Evolutionary conservation across 331 rosid species (phyloP), one percentile per base, ranked within the genome.

Genomic region (Acacia pycnantha): DNA sequence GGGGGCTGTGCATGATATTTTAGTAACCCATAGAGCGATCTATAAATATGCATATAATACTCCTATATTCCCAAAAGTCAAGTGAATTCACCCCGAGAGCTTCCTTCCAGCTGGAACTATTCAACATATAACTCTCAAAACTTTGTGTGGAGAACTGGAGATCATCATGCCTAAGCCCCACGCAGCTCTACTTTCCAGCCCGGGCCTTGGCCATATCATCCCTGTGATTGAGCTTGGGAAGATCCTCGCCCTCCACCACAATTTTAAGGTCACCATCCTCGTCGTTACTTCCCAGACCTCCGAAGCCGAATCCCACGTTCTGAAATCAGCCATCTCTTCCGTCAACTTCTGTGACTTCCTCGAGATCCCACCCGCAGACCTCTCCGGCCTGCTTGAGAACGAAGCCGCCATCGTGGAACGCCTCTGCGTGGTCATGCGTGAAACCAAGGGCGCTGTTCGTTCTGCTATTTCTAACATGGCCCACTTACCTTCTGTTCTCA

Each of bases 151-250:
- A 40, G 37, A 33, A 3, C 7, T 40, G 43, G 43, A 40, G 37
- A 33, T 33, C 7, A 40, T 66, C 71, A 66, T 56, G 31, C 79
- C 37, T 22, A 37, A n/a, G 22, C 14, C 66, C 11, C 85, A 70
- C n/a, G 66, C 68, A 4, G 84, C 73, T 14, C 69, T 88, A 1
- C 82, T 88, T 14, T 77, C 84, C 1, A 88, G 87, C 77, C 87
- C 86, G 0, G 89, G 89, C 6, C 77, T 88, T 66, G 87, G 86
- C 35, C 91, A 88, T 37, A 78, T 83, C 14, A 74, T 85, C 54
- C 91, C 89, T 0, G 29, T 64, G 26, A 67, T 83, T 13, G 89
- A 88, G 68, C 79, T 88, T 0, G 90, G 86, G 0, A 72, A 79
- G 50, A 82, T 79, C 26, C 77, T 87, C 1, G 75, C 67, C 77